Evolutionary conservation across 2,329 filamentous ascomycete genomes (phyloP), one percentile per base, ranked within the genome.

Genomic region (Fusarium guadeloupense): DNA sequence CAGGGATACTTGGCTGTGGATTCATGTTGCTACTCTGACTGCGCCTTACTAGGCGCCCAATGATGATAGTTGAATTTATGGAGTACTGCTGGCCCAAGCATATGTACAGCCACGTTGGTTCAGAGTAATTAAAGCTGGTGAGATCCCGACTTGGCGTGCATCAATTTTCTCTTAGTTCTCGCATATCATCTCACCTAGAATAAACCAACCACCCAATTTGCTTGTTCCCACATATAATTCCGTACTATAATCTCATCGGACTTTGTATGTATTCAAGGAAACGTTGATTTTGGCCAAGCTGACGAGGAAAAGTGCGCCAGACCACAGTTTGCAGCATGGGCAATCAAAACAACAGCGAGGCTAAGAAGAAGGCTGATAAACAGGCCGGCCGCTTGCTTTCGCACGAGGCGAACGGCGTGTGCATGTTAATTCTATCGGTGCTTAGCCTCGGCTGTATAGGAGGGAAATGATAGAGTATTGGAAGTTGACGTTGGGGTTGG

Each of bases 31-130:
- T 25, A 17, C 28, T 33, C n/a, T 23, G 23, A 17, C n/a, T 51
- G 28, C 30, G 23, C 21, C n/a, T 17, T 6, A 13, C 26, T 23
- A 21, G 3, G 26, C 35, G 14, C 21, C 28, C 35, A 35, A 53
- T 39, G 21, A 21, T 9, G 19, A 20, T 13, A 20, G 21, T 4
- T 38, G 9, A 34, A 50, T 20, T 13, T 19, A 10, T 16, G 12
- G 6, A 30, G 28, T 12, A 10, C 16, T 14, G 33, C 13, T n/a
- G n/a, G n/a, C n/a, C n/a, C n/a, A n/a, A n/a, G n/a, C n/a, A n/a
- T n/a, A n/a, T n/a, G 13, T 40, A 14, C 25, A 40, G 50, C 44
- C 44, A 50, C 44, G 31, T 34, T 30, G 6, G 34, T 38, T 50
- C 10, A n/a, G 13, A 35, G 9, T 14, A 34, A 12, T 35, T 28